phyloP scores from a whole-genome alignment of 768 basidiomycete species.

The Termitomyces sp. region DNA sequence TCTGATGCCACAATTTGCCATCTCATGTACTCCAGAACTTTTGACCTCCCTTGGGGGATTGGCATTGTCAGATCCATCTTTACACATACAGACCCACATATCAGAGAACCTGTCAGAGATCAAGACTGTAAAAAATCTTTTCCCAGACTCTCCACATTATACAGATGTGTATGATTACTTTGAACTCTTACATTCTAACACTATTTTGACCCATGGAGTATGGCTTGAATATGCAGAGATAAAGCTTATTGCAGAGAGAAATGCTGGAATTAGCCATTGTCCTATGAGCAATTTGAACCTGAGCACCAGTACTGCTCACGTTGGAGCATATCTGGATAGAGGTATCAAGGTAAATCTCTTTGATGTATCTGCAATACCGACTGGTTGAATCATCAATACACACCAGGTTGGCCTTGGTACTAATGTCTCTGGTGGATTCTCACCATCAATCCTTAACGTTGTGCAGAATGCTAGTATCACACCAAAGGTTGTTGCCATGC shows the following conservation, averaged over 20 bases:
- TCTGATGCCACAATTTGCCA: conserved; percentile 94
- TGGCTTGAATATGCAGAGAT: conserved; percentile 73
- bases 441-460: conserved; percentile 69
- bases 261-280: conserved; percentile 86
- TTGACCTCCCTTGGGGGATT: conserved; percentile 57
- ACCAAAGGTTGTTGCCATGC: conserved; percentile 68
- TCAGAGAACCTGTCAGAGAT: conserved; percentile 80
- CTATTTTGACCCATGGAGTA: conserved; percentile 85
- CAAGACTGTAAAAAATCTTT: conserved; percentile 55
- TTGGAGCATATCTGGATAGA: conserved; percentile 73
- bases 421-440: conserved; percentile 86
- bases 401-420: conserved; percentile 89
- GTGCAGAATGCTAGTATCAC: conserved; percentile 75
- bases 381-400: background rate
- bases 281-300: conserved; percentile 93
- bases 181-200: conserved; percentile 71
- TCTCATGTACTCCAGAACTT: conserved; percentile 75
- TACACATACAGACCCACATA: conserved; percentile 91
- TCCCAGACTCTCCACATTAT: conserved; percentile 61
- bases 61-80: conserved; percentile 47
- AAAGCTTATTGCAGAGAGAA: conserved; percentile 54
- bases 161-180: conserved; percentile 77
- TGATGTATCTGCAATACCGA: background rate
- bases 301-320: conserved; percentile 75
- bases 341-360: conserved; percentile 69